A percentile compares a stretch with the other conserved stretches of the same genome.
Evolutionary conservation across 2,329 filamentous ascomycete species (phyloP).

Genomic region (Arthrobotrys sphaeroides): DNA sequence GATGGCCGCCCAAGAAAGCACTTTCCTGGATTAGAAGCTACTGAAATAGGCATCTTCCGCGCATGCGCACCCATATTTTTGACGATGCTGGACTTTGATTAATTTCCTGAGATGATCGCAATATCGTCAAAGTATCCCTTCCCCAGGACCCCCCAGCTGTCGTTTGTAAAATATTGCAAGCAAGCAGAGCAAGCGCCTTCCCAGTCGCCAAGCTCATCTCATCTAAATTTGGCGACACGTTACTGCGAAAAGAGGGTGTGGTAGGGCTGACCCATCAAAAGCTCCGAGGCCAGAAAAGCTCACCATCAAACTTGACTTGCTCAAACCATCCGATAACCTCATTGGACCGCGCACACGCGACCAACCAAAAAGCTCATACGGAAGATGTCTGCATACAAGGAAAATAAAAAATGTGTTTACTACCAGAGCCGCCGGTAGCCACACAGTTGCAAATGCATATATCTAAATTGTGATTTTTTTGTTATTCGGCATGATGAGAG

Average conservation of each 20-base stretch:
- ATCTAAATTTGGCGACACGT: conserved; percentile 47
- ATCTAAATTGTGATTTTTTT: no score
- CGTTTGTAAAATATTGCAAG: background rate
- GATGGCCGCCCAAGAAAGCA: background rate
- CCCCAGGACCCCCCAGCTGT: no score
- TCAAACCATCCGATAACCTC: background rate
- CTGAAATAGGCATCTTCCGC: conserved; percentile 7
- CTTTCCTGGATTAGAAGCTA: conserved; percentile 7
- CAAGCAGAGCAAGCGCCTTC: conserved; percentile 46
- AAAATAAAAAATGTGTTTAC: background rate
- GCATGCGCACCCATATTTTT: background rate
- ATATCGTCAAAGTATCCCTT: conserved; percentile 4
- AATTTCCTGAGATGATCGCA: conserved; percentile 5
- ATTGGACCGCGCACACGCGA: conserved; percentile 24
- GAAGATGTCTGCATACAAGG: background rate
- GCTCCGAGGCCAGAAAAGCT: background rate
- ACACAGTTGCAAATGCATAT: background rate
- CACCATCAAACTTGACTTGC: background rate
- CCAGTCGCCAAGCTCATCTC: conserved; percentile 33
- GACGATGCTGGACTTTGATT: background rate
- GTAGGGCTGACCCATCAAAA: conserved; percentile 42
- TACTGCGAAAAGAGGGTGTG: conserved; percentile 14
- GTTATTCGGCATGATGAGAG: conserved; percentile 22
- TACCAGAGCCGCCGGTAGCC: conserved; percentile 23
- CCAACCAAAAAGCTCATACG: conserved; percentile 2